Evolutionary conservation across 1,139 yeast species (phyloP).

Genomic region (Blastobotrys buckinghamii): DNA sequence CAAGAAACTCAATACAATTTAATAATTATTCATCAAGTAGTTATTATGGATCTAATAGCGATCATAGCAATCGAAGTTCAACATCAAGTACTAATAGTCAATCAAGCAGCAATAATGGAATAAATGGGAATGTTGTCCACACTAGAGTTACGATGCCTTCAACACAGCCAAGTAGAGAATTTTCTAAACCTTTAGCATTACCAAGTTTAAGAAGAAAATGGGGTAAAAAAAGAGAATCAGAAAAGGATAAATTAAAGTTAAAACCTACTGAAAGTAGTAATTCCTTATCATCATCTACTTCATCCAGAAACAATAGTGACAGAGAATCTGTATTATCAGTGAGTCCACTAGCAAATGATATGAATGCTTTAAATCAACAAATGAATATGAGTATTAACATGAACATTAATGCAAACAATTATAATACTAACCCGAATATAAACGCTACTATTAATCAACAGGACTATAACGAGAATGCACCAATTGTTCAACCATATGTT

Average conservation of each 20-base stretch:
- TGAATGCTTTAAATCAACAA: not conserved
- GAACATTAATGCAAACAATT: too few species aligned
- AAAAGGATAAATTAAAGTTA: conserved; percentile 6
- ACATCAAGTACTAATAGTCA: not conserved
- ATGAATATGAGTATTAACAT: not conserved
- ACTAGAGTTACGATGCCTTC: conserved; percentile 6
- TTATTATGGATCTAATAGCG: not conserved
- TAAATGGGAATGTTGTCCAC: conserved; percentile 1
- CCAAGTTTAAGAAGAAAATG: too few species aligned
- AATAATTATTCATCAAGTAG: not conserved
- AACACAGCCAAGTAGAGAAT: not conserved
- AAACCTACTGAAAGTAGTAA: not conserved
- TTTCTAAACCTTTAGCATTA: conserved; percentile 7
- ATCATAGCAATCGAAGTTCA: not conserved
- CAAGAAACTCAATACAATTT: not conserved
- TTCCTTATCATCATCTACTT: not conserved
- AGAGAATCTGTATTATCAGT: not conserved
- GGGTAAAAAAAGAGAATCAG: too few species aligned
- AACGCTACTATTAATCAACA: not conserved
- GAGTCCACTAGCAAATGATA: not conserved
- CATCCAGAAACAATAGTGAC: not conserved
- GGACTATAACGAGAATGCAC: not conserved
- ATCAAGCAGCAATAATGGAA: too few species aligned
- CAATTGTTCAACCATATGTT: conserved; percentile 15
- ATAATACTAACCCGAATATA: conserved; percentile 1